These are phyloP conservation scores for Trichoderma hamatum DNA, from an alignment of 2,329 filamentous ascomycete genomes.

Conservation along the genomic window DNA sequence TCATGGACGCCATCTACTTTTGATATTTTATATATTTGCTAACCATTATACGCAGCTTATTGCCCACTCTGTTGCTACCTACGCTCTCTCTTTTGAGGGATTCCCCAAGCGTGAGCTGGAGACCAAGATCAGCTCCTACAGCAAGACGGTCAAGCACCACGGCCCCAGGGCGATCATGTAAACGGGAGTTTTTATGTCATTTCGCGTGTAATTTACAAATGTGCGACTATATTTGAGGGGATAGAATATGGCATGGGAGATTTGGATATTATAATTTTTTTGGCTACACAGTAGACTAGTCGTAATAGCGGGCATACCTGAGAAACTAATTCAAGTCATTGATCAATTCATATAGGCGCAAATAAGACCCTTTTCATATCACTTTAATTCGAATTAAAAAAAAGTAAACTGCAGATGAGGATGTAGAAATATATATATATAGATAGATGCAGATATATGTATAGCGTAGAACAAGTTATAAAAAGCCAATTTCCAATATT, in stretches of 20 bases:
- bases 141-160: slow-evolving; percentile 51
- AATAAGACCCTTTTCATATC: background rate
- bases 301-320: background rate
- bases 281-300: background rate
- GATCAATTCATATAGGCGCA: background rate
- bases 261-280: slow-evolving; percentile 10
- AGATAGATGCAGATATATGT: background rate
- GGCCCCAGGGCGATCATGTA: slow-evolving; percentile 53
- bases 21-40: slow-evolving; percentile 17
- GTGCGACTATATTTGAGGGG: background rate
- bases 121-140: slow-evolving; percentile 37
- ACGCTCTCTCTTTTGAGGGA: slow-evolving; percentile 64
- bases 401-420: no score
- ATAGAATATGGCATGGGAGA: background rate
- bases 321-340: background rate
- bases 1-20: background rate
- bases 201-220: background rate
- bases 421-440: background rate
- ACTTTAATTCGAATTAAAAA: background rate
- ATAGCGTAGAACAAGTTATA: background rate
- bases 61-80: slow-evolving; percentile 73
- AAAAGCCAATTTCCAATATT: background rate
- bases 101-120: slow-evolving; percentile 59
- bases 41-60: slow-evolving; percentile 53
- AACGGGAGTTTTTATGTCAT: background rate